phyloP scores from a whole-genome alignment of 805 yeast species.

The Candida endomychidarum region DNA sequence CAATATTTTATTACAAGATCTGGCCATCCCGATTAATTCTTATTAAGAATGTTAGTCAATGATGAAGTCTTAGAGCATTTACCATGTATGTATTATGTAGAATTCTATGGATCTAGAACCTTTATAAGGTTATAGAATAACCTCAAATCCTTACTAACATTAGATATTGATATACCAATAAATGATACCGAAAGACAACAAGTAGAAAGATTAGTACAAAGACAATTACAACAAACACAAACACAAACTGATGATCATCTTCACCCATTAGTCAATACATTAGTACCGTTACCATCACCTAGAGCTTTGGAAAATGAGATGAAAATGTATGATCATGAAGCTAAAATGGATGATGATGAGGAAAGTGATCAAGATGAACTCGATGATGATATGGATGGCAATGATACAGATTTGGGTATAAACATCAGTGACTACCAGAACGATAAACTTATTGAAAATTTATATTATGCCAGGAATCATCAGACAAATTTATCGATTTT shows the following conservation, averaged over 20 bases:
- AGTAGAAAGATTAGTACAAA: conserved; percentile 33
- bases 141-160: no score
- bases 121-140: no score
- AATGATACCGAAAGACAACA: conserved; percentile 35
- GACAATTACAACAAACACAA: conserved; percentile 6
- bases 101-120: no score
- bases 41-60: conserved; percentile 25
- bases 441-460: conserved; percentile 31
- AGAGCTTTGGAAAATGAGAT: conserved; percentile 17
- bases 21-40: no score
- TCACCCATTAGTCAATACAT: conserved; percentile 24
- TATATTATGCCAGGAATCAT: conserved; percentile 42
- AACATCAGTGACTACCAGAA: conserved; percentile 31
- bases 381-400: conserved; percentile 11
- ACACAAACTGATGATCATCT: no score
- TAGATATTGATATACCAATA: conserved; percentile 33
- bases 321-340: conserved; percentile 29
- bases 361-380: conserved; percentile 22
- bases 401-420: conserved; percentile 30
- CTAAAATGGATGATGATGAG: conserved; percentile 29
- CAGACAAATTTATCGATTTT: conserved; percentile 40
- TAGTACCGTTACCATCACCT: conserved; percentile 19
- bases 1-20: conserved; percentile 1
- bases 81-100: conserved; percentile 32
- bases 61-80: conserved; percentile 39